Conservation (phyloP, 2,329 filamentous ascomycete genomes). For the Colletotrichum camelliae region DNA sequence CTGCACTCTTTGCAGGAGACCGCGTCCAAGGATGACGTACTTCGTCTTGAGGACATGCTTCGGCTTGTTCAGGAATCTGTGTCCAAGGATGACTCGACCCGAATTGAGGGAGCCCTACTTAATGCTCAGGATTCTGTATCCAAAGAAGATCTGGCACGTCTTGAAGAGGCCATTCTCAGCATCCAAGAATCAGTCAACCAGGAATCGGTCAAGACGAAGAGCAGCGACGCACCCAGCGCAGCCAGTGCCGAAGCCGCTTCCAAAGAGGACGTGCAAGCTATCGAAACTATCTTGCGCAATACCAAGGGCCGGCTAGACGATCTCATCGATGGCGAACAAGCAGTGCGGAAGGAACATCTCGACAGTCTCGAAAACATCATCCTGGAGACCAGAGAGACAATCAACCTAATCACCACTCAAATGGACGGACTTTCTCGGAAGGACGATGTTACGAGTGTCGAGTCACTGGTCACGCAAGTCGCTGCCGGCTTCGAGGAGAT, state of each 20-base stretch:
- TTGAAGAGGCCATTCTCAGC: conserved; percentile 51
- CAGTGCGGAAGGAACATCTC: conserved; percentile 70
- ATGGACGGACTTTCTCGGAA: conserved; percentile 76
- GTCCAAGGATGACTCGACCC: conserved; percentile 27
- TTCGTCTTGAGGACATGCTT: conserved; percentile 49
- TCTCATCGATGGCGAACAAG: conserved; percentile 72
- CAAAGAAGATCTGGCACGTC: conserved; percentile 50
- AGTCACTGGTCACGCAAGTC: conserved; percentile 80
- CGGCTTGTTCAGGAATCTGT: conserved; percentile 38
- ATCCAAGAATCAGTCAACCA: conserved; percentile 61
- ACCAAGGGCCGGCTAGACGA: conserved; percentile 90
- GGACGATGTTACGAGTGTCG: conserved; percentile 78
- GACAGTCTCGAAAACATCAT: conserved; percentile 70
- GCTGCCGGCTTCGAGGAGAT: conserved; percentile 78
- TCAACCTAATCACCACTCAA: conserved; percentile 70
- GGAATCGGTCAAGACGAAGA: conserved; percentile 49
- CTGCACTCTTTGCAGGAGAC: conserved; percentile 39
- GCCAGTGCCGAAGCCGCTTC: conserved; percentile 56
- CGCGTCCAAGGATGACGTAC: conserved; percentile 43
- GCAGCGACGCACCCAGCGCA: conserved; percentile 23
- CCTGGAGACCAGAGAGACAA: conserved; percentile 75
- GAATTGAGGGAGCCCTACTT: conserved; percentile 54
- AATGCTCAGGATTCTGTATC: conserved; percentile 52
- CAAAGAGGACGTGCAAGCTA: conserved; percentile 87
- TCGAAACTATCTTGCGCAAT: conserved; percentile 88